Base-by-base conservation (phyloP, 257 asterid species). In the Thymus mandschuricus region DNA sequence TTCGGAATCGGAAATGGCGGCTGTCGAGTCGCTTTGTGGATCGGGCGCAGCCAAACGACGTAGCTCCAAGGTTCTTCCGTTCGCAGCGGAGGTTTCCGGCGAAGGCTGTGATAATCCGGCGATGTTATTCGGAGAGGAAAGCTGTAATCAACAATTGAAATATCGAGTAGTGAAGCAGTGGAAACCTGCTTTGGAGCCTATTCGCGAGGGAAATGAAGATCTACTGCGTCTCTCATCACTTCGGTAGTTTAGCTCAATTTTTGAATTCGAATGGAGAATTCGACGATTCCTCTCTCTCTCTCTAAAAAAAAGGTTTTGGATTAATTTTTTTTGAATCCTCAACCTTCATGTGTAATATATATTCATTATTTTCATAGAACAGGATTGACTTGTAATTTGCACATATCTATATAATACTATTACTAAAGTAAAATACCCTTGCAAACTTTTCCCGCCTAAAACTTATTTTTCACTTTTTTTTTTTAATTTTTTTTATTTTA, bases 131-230 rank as follows among this genome's bases (percentile, higher is more conserved):
- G 82, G 64, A 4, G 71, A 33, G 27, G 79, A 60, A 43, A 34
- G 68, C 49, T 67, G 68, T 35, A 57, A 13, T 48, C 76, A 74
- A 31, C 12, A 27, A 27, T 8, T 13, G 29, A 65, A 66, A 62
- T 3, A 38, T 15, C 76, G 87, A 33, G 38, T 64, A 29, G 38
- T 64, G 13, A 74, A 78, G 60, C 86, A 70, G 40, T 80, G 89
- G 89, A 77, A 51, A 30, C 89, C 85, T 66, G 76, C 79, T 46
- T 48, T 84, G 12, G 87, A 82, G 66, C 79, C 89, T 9, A 80
- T 85, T 70, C 12, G 7, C n/a, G 89, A 82, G 66, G 77, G 73
- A 54, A 65, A 68, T 78, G 63, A 71, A 10, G 58, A 11, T 8
- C 35, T 56, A 41, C 38, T 34, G 46, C 46, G 7, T 41, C 3